Conservation (phyloP, 768 basidiomycete genomes). For the Collybia sp. region DNA sequence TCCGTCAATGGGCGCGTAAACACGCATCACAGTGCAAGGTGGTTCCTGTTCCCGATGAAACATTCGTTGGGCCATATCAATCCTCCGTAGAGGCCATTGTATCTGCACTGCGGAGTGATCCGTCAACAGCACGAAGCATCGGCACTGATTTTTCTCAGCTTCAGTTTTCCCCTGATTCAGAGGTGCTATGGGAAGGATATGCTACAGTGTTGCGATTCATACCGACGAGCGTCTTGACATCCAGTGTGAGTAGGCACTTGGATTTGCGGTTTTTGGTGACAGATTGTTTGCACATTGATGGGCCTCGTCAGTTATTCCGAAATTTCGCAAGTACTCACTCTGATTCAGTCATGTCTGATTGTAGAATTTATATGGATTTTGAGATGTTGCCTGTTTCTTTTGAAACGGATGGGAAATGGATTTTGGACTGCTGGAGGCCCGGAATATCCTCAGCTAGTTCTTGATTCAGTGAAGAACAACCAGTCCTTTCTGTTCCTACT, state of each 20-base stretch:
- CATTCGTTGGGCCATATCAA: conserved; percentile 45
- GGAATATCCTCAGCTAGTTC: conserved; percentile 73
- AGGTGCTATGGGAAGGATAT: conserved; percentile 51
- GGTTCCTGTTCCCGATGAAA: conserved; percentile 40
- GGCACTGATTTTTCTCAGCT: conserved; percentile 18
- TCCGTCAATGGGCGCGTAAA: conserved; percentile 58
- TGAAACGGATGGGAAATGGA: conserved; percentile 47
- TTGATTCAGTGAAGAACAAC: conserved; percentile 85
- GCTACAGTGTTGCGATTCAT: conserved; percentile 43
- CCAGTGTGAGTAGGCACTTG: conserved; percentile 26
- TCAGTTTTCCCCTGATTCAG: conserved; percentile 24
- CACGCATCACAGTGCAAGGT: conserved; percentile 34
- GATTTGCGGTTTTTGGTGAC: conserved; percentile 52
- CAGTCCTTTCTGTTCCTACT: conserved; percentile 44
- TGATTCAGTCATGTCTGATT: conserved; percentile 6
- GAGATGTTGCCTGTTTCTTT: conserved; percentile 52
- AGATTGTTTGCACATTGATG: conserved; percentile 56
- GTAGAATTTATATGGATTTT: conserved; percentile 60
- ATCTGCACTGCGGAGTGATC: background rate
- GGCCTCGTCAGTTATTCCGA: conserved; percentile 46
- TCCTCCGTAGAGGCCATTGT: conserved; percentile 38
- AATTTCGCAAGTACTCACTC: conserved; percentile 7
- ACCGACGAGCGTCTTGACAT: conserved; percentile 36
- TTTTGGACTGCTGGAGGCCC: conserved; percentile 71
- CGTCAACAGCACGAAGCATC: background rate